A percentile compares a stretch with the other conserved stretches of the same genome.
phyloP scores from a whole-genome alignment of 148 eudicot species.

The Persicaria tinctoria region DNA sequence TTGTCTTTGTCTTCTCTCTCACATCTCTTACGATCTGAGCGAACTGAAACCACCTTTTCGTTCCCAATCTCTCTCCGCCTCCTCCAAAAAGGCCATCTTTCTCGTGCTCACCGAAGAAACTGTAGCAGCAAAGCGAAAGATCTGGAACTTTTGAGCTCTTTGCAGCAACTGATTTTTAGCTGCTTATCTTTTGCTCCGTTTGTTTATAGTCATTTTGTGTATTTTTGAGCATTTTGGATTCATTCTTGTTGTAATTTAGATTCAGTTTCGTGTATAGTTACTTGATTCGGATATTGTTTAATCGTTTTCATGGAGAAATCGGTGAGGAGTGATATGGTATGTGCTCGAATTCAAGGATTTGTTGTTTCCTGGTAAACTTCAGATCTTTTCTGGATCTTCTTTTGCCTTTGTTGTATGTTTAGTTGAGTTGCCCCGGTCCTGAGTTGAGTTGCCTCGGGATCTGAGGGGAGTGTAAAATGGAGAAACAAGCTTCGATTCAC shows the following conservation, averaged over 20 bases:
- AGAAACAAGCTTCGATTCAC: conserved; percentile 19
- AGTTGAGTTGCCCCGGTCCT: conserved; percentile 48
- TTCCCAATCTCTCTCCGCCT: neutral
- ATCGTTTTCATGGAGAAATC: neutral
- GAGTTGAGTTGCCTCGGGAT: conserved; percentile 18
- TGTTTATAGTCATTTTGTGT: neutral
- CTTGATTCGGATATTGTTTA: neutral
- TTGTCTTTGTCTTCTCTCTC: conserved; percentile 15
- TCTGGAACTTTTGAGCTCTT: neutral
- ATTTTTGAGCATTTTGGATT: neutral
- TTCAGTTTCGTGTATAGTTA: neutral
- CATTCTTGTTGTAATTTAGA: neutral
- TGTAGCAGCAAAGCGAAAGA: conserved; percentile 8
- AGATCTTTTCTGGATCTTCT: conserved; percentile 2
- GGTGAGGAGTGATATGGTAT: neutral
- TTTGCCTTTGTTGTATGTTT: conserved; percentile 19
- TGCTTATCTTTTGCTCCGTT: neutral
- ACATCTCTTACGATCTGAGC: conserved; percentile 6
- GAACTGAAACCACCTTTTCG: neutral
- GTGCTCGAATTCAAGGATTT: neutral
- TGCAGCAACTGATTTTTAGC: neutral
- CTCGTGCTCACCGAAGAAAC: neutral
- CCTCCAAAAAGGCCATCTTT: neutral
- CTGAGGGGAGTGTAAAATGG: conserved; percentile 8
- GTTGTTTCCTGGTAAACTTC: conserved; percentile 3